Evolutionary conservation across 192 early-diverging fungal species (phyloP), one percentile per base, ranked within the genome.

Genomic region (Mortierella antarctica): DNA sequence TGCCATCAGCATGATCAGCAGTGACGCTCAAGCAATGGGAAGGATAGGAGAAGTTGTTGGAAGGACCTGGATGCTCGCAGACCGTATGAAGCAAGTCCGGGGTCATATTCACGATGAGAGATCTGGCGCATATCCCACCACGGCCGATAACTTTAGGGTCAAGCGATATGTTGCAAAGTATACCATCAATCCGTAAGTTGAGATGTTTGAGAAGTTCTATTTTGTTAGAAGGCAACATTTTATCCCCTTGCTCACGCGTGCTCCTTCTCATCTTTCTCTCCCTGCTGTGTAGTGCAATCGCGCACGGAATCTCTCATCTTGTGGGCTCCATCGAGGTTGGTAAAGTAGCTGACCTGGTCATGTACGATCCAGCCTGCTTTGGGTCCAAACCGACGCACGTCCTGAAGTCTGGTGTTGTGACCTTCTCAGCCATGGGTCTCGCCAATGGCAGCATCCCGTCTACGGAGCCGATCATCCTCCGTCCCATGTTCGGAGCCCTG

Each of bases 1-100:
- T 20, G 96, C 97, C 20, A 97, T 99, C 62, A 90, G 91, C 63
- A 95, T 98, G 83, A 96, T 99, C 70, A 95, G 93, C 73, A 95
- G 93, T 12, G 97, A 99, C 79, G 87, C 93, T 18, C 96, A 97
- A 83, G 97, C 97, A 5, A 99, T 99, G 97, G 97, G 97, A 13
- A 89, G 97, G 10, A 92, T 97, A 10, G 97, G 96, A 14, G 97
- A 99, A 81, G 97, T 99, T 4, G 84, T 98, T 6, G 69, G 91
- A 14, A 83, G 97, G 54, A 96, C 96, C 1, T 99, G 97, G 97
- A 95, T 96, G 79, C 96, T 96, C 18, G 97, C 96, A 7, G 90
- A 96, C 73, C 96, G 98, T 77, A 97, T 97, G 96, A 96, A 97
- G 83, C 74, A 88, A 21, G 89, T 93, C 63, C 86, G 96, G 49